Evolutionary conservation across 2,329 filamentous ascomycete species (phyloP).

Genomic region (Biscogniauxia mediterranea): DNA sequence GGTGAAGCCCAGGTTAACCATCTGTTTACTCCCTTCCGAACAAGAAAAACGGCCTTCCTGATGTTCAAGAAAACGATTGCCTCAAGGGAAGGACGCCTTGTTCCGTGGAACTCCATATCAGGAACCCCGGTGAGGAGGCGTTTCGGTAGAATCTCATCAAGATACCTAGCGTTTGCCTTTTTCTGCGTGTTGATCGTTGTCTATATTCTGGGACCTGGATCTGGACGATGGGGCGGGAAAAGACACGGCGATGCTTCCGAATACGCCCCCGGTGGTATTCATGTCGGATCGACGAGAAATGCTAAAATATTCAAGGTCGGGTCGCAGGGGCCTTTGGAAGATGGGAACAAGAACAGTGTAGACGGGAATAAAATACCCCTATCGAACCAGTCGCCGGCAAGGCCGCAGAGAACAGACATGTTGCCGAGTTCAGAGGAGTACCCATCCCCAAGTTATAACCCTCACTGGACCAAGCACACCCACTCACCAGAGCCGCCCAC

Average conservation of each 20-base stretch:
- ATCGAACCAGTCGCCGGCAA: not conserved
- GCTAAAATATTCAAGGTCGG: not conserved
- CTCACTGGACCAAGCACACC: not conserved
- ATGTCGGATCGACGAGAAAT: not conserved
- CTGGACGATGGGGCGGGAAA: not conserved
- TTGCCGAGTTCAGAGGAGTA: not conserved
- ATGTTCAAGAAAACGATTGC: constrained; percentile 9
- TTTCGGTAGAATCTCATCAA: not conserved
- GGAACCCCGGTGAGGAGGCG: constrained; percentile 7
- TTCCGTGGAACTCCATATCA: constrained; percentile 12
- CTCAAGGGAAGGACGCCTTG: constrained; percentile 19
- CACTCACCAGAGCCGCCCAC: not conserved
- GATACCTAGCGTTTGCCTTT: not conserved
- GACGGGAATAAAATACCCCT: not conserved
- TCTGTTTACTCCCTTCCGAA: not conserved
- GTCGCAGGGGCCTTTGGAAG: not conserved
- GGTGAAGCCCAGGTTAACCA: too few species aligned
- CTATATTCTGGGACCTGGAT: not conserved
- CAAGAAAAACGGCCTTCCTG: not conserved
- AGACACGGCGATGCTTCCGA: not conserved
- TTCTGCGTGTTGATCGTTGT: not conserved
- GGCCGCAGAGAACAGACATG: too few species aligned
- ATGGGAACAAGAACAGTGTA: not conserved
- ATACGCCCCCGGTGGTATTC: not conserved
- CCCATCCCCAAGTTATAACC: not conserved